phyloP scores from a whole-genome alignment of 305 asterid species.

The Stenogyne calaminthoides region DNA sequence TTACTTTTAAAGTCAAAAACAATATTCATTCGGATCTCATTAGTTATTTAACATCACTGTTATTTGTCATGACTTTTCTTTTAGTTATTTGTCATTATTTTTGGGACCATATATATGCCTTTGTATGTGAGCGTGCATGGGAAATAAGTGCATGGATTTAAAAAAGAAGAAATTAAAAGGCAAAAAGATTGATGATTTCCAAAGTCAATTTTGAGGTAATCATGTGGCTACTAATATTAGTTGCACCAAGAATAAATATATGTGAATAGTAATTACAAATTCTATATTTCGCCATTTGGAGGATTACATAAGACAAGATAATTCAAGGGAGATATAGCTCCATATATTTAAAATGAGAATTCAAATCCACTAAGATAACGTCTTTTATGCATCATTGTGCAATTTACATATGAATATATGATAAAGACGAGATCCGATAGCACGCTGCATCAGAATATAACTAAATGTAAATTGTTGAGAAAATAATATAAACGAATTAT shows the following conservation, averaged over 20 bases:
- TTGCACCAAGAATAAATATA: neutral
- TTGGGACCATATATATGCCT: constrained; percentile 19
- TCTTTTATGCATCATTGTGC: no score
- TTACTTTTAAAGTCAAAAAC: neutral
- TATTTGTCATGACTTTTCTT: no score
- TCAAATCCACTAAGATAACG: no score
- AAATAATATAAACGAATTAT: no score
- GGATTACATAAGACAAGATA: neutral
- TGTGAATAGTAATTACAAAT: no score
- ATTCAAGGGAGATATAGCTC: neutral
- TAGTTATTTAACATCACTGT: neutral
- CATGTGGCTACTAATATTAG: neutral
- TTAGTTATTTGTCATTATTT: no score
- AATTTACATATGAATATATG: no score
- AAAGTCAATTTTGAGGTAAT: neutral
- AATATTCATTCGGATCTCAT: neutral
- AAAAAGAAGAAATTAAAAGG: constrained; percentile 19
- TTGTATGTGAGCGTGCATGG: constrained; percentile 10
- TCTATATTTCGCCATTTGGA: neutral
- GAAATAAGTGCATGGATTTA: neutral
- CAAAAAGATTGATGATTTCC: constrained; percentile 16
- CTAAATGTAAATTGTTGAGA: no score
- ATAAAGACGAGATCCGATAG: no score
- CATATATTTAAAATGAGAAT: no score
- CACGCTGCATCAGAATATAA: no score